Percentiles rank a stretch among this genome's conserved stretches.
These are phyloP conservation scores for Fusarium siculi DNA, from an alignment of 2,329 filamentous ascomycete genomes.

Conservation along the genomic window DNA sequence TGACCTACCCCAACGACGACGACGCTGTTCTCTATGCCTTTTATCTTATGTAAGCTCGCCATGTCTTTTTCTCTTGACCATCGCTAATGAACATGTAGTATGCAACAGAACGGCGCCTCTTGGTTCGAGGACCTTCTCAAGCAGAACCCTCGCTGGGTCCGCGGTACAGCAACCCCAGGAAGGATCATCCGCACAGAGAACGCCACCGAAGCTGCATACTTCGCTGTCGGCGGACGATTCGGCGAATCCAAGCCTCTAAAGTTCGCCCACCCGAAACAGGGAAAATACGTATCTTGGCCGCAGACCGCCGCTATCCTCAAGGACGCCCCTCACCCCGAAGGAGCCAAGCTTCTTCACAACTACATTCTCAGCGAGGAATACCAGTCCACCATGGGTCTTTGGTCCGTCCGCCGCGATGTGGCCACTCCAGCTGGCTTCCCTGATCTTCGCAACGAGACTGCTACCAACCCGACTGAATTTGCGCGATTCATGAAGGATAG, in stretches of 20 bases:
- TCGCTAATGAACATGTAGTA: conserved; percentile 29
- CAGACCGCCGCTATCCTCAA: conserved; percentile 58
- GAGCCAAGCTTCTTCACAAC: conserved; percentile 26
- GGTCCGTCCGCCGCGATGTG: conserved; percentile 22
- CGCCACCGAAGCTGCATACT: conserved; percentile 48
- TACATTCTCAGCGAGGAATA: conserved; percentile 18
- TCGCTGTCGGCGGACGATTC: conserved; percentile 40
- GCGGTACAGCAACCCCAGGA: conserved; percentile 55
- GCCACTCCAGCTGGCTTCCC: background rate
- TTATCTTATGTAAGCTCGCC: conserved; percentile 54
- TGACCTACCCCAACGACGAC: conserved; percentile 69
- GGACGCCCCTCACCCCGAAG: conserved; percentile 25
- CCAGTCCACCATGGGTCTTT: background rate
- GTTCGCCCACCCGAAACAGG: conserved; percentile 49
- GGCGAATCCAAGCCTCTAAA: conserved; percentile 31
- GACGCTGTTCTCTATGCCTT: conserved; percentile 65
- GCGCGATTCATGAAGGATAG: conserved; percentile 17
- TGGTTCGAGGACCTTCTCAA: conserved; percentile 61
- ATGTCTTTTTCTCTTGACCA: too few relatives aligned
- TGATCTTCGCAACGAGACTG: conserved; percentile 6
- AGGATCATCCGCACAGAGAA: conserved; percentile 20
- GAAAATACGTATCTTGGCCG: conserved; percentile 58
- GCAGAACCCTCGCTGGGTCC: conserved; percentile 65
- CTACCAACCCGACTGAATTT: conserved; percentile 17
- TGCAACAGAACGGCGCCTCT: conserved; percentile 53